These are phyloP conservation scores for Excoecaria cochinchinensis DNA, from an alignment of 345 rosid species.

Conservation along the genomic window DNA sequence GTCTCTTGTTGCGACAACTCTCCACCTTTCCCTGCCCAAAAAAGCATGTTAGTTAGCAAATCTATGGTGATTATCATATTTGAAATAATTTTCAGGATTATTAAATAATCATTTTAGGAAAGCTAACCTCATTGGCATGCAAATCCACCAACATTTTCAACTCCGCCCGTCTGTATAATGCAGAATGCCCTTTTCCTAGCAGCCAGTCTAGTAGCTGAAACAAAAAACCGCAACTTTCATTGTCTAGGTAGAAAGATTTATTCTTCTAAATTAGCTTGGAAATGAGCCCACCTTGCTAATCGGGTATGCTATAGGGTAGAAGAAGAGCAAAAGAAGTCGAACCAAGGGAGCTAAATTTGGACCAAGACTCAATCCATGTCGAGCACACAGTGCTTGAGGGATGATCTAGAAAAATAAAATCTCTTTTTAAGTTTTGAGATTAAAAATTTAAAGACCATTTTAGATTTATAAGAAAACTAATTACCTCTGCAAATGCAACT, in stretches of 20 bases:
- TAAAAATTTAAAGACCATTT: not conserved
- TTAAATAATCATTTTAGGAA: not conserved
- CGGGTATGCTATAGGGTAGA: constrained; percentile 17
- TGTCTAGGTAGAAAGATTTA: not conserved
- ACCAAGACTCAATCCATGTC: constrained; percentile 16
- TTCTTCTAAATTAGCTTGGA: not conserved
- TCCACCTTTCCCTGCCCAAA: constrained; percentile 79
- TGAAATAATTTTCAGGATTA: no score
- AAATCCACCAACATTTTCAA: constrained; percentile 18
- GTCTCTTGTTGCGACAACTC: constrained; percentile 75
- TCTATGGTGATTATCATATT: no score
- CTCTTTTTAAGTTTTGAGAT: not conserved
- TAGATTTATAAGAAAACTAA: not conserved
- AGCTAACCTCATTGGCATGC: constrained; percentile 12
- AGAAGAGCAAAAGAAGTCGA: constrained; percentile 12
- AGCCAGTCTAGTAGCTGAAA: constrained; percentile 15
- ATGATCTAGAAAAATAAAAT: not conserved
- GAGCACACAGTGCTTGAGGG: constrained; percentile 15
- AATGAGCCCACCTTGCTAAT: constrained; percentile 4
- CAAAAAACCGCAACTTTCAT: not conserved
- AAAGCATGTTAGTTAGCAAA: not conserved
- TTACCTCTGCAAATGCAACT: constrained; percentile 37
- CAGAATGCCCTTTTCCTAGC: constrained; percentile 18
- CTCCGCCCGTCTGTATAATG: constrained; percentile 19
- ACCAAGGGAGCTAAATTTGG: constrained; percentile 7